Evolutionary conservation across 2,329 filamentous ascomycete genomes (phyloP).

Genomic region (Penicillium hordei): DNA sequence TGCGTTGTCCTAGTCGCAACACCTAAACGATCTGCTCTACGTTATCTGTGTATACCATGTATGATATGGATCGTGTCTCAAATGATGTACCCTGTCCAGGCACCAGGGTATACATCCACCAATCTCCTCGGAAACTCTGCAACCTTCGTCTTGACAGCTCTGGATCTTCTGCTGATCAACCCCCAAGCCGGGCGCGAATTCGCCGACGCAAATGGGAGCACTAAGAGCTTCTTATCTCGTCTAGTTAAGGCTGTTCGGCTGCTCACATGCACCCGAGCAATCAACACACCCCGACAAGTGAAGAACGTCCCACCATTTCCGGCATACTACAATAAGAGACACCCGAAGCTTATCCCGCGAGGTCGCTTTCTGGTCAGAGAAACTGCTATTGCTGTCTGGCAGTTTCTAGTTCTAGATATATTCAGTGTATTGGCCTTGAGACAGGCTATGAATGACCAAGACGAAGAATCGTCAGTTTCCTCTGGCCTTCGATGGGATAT

Average conservation of each 20-base stretch:
- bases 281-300: constrained; percentile 24
- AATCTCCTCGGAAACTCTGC: neutral
- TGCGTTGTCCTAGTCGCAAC: constrained; percentile 11
- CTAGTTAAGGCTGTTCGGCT: constrained; percentile 5
- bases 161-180: constrained; percentile 17
- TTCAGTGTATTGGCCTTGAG: neutral
- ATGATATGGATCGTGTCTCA: constrained; percentile 6
- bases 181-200: constrained; percentile 13
- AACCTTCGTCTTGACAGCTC: constrained; percentile 9
- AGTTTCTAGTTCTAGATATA: constrained; percentile 21
- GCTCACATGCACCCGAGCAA: constrained; percentile 17
- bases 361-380: constrained; percentile 23
- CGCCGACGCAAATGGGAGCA: neutral
- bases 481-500: constrained; percentile 7
- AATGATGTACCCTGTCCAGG: neutral
- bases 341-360: constrained; percentile 1
- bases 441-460: neutral
- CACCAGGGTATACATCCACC: neutral
- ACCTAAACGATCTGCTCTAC: constrained; percentile 8
- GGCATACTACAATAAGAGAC: constrained; percentile 12
- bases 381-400: constrained; percentile 20
- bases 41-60: constrained; percentile 15
- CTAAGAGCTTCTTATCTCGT: neutral
- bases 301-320: constrained; percentile 23
- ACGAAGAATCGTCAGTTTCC: neutral